These are phyloP conservation scores for Helicocarpus griseus DNA, from an alignment of 2,329 filamentous ascomycete genomes.

Conservation along the genomic window DNA sequence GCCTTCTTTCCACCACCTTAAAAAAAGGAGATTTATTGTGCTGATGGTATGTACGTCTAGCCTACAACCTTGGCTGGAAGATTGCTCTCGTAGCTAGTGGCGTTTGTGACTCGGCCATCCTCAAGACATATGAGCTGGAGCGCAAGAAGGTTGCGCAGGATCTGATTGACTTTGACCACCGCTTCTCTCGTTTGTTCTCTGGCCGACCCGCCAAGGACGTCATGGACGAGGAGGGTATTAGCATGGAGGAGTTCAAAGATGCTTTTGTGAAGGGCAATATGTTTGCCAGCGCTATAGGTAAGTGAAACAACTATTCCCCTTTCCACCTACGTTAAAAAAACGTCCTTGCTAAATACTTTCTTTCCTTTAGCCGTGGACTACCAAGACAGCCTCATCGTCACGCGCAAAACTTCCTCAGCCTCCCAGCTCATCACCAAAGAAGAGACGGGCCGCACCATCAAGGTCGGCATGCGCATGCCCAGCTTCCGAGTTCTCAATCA, in stretches of 20 bases:
- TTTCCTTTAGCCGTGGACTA: conserved; percentile 50
- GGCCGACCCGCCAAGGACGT: conserved; percentile 48
- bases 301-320: conserved; percentile 10
- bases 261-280: conserved; percentile 51
- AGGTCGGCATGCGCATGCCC: conserved; percentile 26
- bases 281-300: conserved; percentile 48
- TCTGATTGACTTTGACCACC: conserved; percentile 31
- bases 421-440: conserved; percentile 16
- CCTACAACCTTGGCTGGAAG: conserved; percentile 34
- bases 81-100: conserved; percentile 28
- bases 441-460: conserved; percentile 16
- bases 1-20: no score
- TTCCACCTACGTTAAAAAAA: neutral
- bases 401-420: conserved; percentile 17
- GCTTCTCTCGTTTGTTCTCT: conserved; percentile 31
- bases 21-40: no score
- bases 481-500: conserved; percentile 28
- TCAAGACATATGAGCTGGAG: conserved; percentile 30
- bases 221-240: conserved; percentile 51
- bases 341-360: no score
- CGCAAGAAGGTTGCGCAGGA: conserved; percentile 29
- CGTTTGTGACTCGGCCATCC: conserved; percentile 25
- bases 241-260: conserved; percentile 53
- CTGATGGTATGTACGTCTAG: neutral
- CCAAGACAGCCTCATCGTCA: conserved; percentile 45